Conservation (phyloP, 768 basidiomycete genomes). For the Nidularia sp. region DNA sequence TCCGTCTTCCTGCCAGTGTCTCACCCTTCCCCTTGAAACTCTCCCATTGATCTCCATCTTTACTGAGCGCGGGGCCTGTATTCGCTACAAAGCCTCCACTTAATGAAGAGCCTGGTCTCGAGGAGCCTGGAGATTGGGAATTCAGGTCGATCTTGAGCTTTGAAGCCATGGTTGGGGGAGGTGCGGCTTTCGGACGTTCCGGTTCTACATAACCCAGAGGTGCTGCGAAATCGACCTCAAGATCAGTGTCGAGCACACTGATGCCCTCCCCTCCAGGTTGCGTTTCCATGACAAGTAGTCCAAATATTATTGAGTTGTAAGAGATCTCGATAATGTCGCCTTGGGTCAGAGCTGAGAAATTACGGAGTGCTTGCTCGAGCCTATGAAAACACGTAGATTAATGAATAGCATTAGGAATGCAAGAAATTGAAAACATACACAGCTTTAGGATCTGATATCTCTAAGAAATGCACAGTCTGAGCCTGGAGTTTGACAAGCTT, state of each 20-base stretch:
- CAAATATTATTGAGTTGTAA: constrained; percentile 96
- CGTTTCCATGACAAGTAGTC: constrained; percentile 93
- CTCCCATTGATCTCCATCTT: constrained; percentile 84
- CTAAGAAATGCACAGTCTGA: constrained; percentile 90
- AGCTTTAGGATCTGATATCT: constrained; percentile 96
- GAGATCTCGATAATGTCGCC: constrained; percentile 97
- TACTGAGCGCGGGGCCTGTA: constrained; percentile 53
- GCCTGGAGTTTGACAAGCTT: constrained; percentile 97
- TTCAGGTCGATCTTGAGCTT: constrained; percentile 94
- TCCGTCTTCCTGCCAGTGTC: constrained; percentile 84
- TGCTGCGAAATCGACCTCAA: constrained; percentile 96
- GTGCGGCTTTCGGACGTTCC: constrained; percentile 74
- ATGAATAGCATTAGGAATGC: not conserved
- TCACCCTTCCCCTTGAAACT: constrained; percentile 96
- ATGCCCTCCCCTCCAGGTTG: constrained; percentile 86
- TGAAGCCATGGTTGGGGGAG: constrained; percentile 89
- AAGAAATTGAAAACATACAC: constrained; percentile 58
- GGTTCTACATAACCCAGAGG: constrained; percentile 96
- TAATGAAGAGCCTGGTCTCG: constrained; percentile 73
- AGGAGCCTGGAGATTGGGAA: constrained; percentile 82
- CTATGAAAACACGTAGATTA: constrained; percentile 32
- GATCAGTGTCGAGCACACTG: constrained; percentile 88
- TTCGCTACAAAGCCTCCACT: constrained; percentile 59
- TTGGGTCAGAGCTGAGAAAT: constrained; percentile 88
- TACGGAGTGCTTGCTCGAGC: constrained; percentile 90